These are phyloP conservation scores for Obba rivulosa DNA, from an alignment of 768 basidiomycete genomes.

Conservation along the genomic window DNA sequence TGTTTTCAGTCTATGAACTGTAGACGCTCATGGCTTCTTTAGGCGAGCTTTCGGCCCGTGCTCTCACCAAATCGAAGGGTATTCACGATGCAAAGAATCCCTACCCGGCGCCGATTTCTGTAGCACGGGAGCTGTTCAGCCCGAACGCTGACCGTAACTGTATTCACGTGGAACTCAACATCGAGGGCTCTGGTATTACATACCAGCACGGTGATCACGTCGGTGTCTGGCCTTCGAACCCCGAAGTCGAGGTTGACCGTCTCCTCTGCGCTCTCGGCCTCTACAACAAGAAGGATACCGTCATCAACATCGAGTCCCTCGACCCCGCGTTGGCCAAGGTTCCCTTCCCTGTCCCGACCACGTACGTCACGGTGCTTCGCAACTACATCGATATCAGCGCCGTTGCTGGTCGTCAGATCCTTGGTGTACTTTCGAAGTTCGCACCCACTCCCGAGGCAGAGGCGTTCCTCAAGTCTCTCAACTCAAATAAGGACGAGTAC, in stretches of 20 bases:
- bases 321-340: conserved; percentile 98
- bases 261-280: conserved; percentile 85
- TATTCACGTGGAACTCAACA: conserved; percentile 90
- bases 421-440: conserved; percentile 81
- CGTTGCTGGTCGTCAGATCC: conserved; percentile 89
- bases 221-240: conserved; percentile 95
- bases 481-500: conserved; percentile 85
- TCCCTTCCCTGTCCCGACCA: conserved; percentile 96
- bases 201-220: conserved; percentile 99
- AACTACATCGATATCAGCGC: conserved; percentile 98
- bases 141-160: conserved; percentile 77
- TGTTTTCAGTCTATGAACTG: neutral
- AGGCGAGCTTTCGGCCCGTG: conserved; percentile 95
- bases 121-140: conserved; percentile 81
- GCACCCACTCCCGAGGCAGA: conserved; percentile 80
- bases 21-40: neutral
- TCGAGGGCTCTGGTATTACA: conserved; percentile 93
- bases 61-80: conserved; percentile 88
- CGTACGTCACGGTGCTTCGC: conserved; percentile 87
- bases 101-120: conserved; percentile 76
- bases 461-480: conserved; percentile 67
- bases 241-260: conserved; percentile 87
- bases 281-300: conserved; percentile 68
- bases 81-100: conserved; percentile 99
- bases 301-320: conserved; percentile 93